These are phyloP conservation scores for Cercospora sp. DNA, from an alignment of 2,329 filamentous ascomycete species.

Conservation along the genomic window DNA sequence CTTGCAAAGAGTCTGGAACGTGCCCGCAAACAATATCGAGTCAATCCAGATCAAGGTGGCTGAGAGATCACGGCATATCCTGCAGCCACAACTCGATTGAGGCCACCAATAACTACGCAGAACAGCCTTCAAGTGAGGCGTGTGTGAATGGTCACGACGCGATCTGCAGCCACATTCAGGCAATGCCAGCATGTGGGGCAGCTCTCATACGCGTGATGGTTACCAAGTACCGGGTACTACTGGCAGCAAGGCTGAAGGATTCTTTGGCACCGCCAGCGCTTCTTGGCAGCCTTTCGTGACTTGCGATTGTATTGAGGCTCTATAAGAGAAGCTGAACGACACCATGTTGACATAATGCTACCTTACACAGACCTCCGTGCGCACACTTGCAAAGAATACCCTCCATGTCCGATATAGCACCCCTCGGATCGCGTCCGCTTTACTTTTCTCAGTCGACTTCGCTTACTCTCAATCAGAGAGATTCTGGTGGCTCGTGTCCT, in stretches of 20 bases:
- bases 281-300: neutral
- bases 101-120: neutral
- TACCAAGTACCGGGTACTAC: neutral
- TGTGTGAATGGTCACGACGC: no score
- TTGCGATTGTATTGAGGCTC: neutral
- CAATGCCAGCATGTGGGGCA: neutral
- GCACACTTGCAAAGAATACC: no score
- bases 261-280: neutral
- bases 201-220: neutral
- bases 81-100: neutral
- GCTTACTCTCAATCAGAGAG: no score
- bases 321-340: neutral
- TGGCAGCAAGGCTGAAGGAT: neutral
- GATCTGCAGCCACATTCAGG: no score
- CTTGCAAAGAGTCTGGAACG: neutral
- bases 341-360: no score
- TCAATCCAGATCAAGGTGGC: neutral
- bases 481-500: no score
- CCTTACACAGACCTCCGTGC: no score
- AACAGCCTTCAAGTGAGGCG: no score
- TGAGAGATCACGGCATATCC: neutral
- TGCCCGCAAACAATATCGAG: neutral
- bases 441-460: no score
- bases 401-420: no score
- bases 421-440: no score